Percentiles rank a stretch among this genome's conserved stretches.
These are phyloP conservation scores for Atalantia buxifolia DNA, from an alignment of 345 rosid genomes.

Conservation along the genomic window DNA sequence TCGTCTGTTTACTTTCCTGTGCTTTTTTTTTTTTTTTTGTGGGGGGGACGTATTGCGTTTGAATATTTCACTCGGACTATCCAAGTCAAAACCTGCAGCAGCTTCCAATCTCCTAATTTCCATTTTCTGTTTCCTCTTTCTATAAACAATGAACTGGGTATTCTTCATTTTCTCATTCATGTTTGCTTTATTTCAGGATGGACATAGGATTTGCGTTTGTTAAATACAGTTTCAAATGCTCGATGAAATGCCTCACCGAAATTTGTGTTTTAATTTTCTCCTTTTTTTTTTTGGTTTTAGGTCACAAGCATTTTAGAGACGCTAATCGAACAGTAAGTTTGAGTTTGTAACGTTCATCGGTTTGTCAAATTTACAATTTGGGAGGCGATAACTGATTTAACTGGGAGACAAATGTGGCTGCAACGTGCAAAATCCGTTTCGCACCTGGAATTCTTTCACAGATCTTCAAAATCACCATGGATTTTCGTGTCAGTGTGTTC, in stretches of 20 bases:
- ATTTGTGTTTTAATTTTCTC: neutral
- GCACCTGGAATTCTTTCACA: slow-evolving; percentile 22
- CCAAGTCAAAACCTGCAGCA: neutral
- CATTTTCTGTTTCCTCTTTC: neutral
- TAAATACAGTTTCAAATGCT: neutral
- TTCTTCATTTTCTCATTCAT: neutral
- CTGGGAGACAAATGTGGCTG: slow-evolving; percentile 38
- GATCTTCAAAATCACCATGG: slow-evolving; percentile 37
- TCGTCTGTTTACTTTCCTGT: neutral
- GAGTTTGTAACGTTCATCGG: neutral
- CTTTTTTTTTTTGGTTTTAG: neutral
- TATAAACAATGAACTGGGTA: neutral
- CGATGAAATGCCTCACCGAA: slow-evolving; percentile 8
- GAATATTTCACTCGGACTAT: neutral
- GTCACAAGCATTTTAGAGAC: neutral
- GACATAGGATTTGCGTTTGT: no score
- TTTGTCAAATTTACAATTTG: neutral
- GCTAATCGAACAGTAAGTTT: neutral
- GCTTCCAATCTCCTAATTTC: neutral
- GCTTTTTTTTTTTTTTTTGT: no score
- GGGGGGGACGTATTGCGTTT: neutral
- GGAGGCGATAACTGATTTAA: neutral
- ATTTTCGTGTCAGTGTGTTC: slow-evolving; percentile 25
- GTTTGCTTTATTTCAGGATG: neutral
- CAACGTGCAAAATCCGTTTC: slow-evolving; percentile 20